Percentiles rank a stretch among this genome's conserved stretches.
Evolutionary conservation across 129 eudicot species (phyloP).

Genomic region (Chrysanthemum lavandulifolium): DNA sequence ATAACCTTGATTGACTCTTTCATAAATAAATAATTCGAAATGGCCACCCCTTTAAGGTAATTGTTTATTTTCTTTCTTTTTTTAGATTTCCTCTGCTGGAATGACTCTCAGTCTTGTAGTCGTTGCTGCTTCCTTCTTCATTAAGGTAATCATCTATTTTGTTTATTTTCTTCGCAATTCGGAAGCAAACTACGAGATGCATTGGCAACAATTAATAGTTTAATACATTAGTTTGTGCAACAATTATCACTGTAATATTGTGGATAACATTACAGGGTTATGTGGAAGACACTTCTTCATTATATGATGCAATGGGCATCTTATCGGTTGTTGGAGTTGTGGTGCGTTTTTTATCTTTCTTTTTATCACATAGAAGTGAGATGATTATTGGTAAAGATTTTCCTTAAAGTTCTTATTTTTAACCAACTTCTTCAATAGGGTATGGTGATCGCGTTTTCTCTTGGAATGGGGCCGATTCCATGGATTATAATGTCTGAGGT

Average conservation of each 20-base stretch:
- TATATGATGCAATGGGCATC: slow-evolving; percentile 59
- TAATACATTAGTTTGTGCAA: neutral
- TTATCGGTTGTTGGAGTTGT: slow-evolving; percentile 86
- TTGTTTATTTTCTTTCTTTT: neutral
- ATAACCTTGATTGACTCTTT: neutral
- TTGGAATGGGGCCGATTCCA: slow-evolving; percentile 98
- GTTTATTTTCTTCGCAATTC: neutral
- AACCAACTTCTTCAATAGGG: slow-evolving; percentile 41
- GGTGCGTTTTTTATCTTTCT: slow-evolving; percentile 45
- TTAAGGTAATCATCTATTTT: slow-evolving; percentile 51
- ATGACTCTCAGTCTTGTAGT: slow-evolving; percentile 80
- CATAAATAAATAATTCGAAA: neutral
- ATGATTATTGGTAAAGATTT: neutral
- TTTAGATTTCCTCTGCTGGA: slow-evolving; percentile 79
- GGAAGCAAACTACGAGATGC: neutral
- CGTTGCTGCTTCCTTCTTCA: slow-evolving; percentile 66
- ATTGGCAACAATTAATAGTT: neutral
- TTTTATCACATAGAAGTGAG: neutral
- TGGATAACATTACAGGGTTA: slow-evolving; percentile 42
- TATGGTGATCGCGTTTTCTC: slow-evolving; percentile 77
- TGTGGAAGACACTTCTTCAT: slow-evolving; percentile 47
- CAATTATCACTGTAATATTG: neutral
- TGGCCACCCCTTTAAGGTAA: neutral
- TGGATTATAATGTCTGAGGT: slow-evolving; percentile 99
- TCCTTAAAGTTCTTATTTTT: slow-evolving; percentile 11